Evolutionary conservation across 805 yeast genomes (phyloP).

Genomic region (Yarrowia hollandica): DNA sequence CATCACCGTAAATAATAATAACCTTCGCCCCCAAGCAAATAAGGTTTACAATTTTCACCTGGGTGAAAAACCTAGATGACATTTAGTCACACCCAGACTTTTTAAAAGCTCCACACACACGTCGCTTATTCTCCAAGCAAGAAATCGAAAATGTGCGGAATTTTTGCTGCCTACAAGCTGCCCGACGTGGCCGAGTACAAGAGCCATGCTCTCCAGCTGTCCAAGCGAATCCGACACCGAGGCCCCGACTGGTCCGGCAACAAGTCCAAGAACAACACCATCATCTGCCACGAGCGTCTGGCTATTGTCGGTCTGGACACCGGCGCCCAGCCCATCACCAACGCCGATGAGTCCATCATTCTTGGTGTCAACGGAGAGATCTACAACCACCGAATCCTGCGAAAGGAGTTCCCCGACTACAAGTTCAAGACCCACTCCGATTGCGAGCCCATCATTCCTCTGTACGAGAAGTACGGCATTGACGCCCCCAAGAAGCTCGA

Average conservation of each 20-base stretch:
- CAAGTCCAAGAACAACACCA: constrained; percentile 71
- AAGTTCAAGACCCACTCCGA: constrained; percentile 82
- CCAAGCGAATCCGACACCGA: constrained; percentile 93
- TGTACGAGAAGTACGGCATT: constrained; percentile 78
- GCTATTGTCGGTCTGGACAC: constrained; percentile 96
- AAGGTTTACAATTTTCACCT: no score
- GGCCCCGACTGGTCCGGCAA: constrained; percentile 99
- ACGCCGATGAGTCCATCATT: constrained; percentile 67
- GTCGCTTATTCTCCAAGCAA: no score
- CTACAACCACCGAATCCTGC: constrained; percentile 89
- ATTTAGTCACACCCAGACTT: neutral
- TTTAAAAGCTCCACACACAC: no score
- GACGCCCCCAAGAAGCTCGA: constrained; percentile 93
- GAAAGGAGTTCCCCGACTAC: constrained; percentile 74
- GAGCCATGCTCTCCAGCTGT: constrained; percentile 80
- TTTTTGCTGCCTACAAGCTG: constrained; percentile 87
- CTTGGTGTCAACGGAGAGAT: constrained; percentile 97
- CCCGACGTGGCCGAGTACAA: constrained; percentile 79
- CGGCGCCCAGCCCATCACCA: constrained; percentile 96
- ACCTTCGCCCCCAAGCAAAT: no score
- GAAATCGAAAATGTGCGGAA: constrained; percentile 99
- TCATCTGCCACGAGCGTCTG: constrained; percentile 91
- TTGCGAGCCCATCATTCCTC: constrained; percentile 97
- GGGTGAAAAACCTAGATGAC: no score
- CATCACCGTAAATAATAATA: no score